phyloP scores from a whole-genome alignment of 352 stramenopile genomes.

The Phytophthora kernoviae region DNA sequence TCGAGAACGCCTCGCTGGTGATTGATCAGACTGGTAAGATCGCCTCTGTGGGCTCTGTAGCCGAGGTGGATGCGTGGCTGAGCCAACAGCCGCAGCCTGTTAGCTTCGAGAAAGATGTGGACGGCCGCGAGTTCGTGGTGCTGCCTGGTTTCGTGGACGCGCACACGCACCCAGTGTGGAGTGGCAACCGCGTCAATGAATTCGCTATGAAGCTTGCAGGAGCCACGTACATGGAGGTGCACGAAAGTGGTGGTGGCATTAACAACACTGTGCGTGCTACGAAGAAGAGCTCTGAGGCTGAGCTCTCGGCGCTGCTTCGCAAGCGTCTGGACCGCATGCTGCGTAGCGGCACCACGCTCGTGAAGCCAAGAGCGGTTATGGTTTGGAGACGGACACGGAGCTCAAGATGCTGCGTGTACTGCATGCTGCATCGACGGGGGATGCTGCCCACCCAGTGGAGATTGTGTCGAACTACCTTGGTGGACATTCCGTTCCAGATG shows the following conservation, averaged over 20 bases:
- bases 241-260: conserved; percentile 78
- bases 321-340: conserved; percentile 76
- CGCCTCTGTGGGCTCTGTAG: conserved; percentile 61
- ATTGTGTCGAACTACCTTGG: conserved; percentile 83
- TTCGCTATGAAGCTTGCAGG: conserved; percentile 89
- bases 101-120: conserved; percentile 73
- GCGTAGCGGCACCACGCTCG: conserved; percentile 71
- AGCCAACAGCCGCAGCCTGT: conserved; percentile 56
- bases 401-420: conserved; percentile 89
- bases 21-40: conserved; percentile 60
- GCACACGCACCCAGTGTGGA: conserved; percentile 87
- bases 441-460: conserved; percentile 58
- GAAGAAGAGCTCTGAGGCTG: conserved; percentile 62
- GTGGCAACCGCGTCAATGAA: conserved; percentile 83
- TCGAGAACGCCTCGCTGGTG: conserved; percentile 65
- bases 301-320: conserved; percentile 57
- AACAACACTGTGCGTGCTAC: conserved; percentile 82
- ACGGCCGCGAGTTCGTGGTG: conserved; percentile 70
- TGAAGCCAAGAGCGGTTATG: conserved; percentile 86
- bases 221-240: conserved; percentile 87
- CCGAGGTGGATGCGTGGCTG: conserved; percentile 64
- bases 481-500: conserved; percentile 79
- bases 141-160: conserved; percentile 82
- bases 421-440: conserved; percentile 45
- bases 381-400: conserved; percentile 80